These are phyloP conservation scores for Colletotrichum tropicicola DNA, from an alignment of 2,329 filamentous ascomycete species.

Conservation along the genomic window DNA sequence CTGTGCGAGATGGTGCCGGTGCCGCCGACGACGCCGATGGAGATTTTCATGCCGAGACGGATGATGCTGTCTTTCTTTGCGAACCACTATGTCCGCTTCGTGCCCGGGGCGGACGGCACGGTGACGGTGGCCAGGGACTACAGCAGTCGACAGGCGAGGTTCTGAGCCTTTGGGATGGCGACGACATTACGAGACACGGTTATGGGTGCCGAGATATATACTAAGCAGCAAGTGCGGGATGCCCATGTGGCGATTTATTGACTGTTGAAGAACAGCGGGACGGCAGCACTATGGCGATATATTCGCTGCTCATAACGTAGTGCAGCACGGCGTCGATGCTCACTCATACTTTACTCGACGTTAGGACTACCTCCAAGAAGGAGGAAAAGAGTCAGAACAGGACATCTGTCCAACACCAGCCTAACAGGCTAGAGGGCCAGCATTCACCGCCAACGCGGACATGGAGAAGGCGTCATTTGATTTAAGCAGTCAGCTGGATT, in stretches of 20 bases:
- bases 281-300: too few species aligned
- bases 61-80: conserved; percentile 27
- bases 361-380: too few species aligned
- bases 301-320: too few species aligned
- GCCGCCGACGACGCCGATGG: conserved; percentile 28
- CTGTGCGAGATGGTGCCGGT: conserved; percentile 19
- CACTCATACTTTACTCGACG: too few species aligned
- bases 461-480: not conserved
- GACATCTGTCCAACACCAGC: not conserved
- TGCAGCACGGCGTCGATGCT: too few species aligned
- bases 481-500: not conserved
- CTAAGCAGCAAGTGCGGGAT: too few species aligned
- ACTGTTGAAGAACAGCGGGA: too few species aligned
- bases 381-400: too few species aligned
- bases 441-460: not conserved
- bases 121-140: conserved; percentile 28
- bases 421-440: not conserved
- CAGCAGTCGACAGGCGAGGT: conserved; percentile 25
- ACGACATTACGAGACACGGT: not conserved
- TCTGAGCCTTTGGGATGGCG: not conserved
- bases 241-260: too few species aligned
- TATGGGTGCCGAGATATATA: not conserved
- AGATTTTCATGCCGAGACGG: conserved; percentile 20
- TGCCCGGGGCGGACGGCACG: conserved; percentile 27
- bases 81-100: conserved; percentile 31